Base-by-base conservation (phyloP, 768 basidiomycete genomes). In the Kondoa malvinella region DNA sequence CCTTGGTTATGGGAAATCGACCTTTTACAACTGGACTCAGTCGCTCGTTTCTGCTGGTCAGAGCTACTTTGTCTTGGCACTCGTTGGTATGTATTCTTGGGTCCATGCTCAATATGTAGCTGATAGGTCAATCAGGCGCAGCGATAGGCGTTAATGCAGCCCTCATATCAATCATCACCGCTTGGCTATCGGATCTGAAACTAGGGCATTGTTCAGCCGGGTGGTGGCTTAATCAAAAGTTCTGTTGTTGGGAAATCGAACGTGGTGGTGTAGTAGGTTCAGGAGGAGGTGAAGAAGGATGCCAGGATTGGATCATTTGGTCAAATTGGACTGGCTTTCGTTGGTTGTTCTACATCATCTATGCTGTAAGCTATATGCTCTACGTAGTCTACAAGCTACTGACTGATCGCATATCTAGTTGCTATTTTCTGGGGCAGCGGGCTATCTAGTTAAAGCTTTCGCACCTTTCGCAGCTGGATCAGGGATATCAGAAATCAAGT, bases 211-310 rank as follows among this genome's bases (percentile, higher is more conserved):
- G 95, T 78, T 81, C 84, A 2, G 89, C 92, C 72, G 92, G 89
- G 0, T 99, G 95, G 95, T 99, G 95, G 94, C 77, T 99, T 66
- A 95, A 92, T 77, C 86, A 91, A 73, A 89, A 95, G 74, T 96
- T 96, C 76, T 99, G 95, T 78, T 99, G 95, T 76, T 92, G 92
- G 86, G 95, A 96, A 75, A 85, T 96, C 66, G 89, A 91, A 82
- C 80, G 14, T 68, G 34, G 34, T 40, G 69, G 69, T 34, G 57
- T 60, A 15, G 69, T 70, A 30, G 65, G 66, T 8, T 15, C 56
- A 73, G 3, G 86, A 86, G 58, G 87, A 86, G 71, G 17, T 26
- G 82, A 83, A 21, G 86, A 85, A 66, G 85, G 83, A 16, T 99
- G 95, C 76, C 82, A 87, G 2, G 91, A 89, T 58, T 99, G 95